These are phyloP conservation scores for Diaporthe capsici DNA, from an alignment of 2,329 filamentous ascomycete species.

Conservation along the genomic window DNA sequence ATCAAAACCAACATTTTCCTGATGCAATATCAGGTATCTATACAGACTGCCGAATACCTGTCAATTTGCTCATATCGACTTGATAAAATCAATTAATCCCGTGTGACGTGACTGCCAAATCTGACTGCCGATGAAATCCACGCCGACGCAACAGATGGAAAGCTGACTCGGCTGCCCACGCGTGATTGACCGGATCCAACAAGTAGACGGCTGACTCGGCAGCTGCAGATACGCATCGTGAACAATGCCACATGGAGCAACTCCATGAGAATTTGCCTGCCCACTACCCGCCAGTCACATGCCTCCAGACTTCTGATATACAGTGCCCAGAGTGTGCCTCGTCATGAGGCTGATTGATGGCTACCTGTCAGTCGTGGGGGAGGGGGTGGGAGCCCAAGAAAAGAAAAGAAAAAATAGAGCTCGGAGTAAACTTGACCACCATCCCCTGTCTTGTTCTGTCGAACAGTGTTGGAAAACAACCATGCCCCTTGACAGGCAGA, in stretches of 20 bases:
- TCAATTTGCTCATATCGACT: neutral
- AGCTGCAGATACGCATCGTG: conserved; percentile 18
- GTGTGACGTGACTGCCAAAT: conserved; percentile 10
- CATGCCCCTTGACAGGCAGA: neutral
- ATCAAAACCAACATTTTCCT: neutral
- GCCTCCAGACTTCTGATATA: neutral
- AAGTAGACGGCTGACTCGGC: conserved; percentile 19
- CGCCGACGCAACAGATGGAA: neutral
- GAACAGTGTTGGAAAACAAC: neutral
- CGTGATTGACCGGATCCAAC: neutral
- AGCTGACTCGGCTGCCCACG: conserved; percentile 19
- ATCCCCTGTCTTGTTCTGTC: conserved; percentile 12
- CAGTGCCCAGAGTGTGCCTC: neutral
- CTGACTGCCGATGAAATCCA: conserved; percentile 12
- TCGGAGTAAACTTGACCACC: neutral
- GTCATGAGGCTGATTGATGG: conserved; percentile 18
- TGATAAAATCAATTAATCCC: neutral
- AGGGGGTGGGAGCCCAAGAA: neutral
- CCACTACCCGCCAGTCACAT: conserved; percentile 1
- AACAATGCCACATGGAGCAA: conserved; percentile 1
- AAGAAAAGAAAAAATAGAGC: no score
- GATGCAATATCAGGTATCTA: neutral
- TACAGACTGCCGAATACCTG: neutral
- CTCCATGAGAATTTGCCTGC: neutral
- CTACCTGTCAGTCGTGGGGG: neutral